phyloP scores from a whole-genome alignment of 805 yeast species.

The Sugiyamaella smithiae region DNA sequence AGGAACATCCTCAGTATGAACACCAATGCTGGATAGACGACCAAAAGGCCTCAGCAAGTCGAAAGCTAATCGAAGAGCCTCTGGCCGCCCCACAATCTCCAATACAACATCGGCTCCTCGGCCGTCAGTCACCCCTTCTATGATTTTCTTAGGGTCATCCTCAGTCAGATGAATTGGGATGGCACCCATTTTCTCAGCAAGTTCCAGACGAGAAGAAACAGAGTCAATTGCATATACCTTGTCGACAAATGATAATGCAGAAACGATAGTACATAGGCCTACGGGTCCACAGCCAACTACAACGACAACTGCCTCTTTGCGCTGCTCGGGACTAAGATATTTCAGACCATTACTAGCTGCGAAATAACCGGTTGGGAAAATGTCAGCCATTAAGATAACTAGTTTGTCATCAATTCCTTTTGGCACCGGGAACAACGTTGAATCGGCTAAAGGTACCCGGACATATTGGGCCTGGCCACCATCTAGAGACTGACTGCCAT shows the following conservation, averaged over 20 bases:
- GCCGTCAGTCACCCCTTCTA: conserved; percentile 40
- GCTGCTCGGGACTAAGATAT: conserved; percentile 36
- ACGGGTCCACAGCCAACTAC: conserved; percentile 64
- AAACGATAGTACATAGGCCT: conserved; percentile 50
- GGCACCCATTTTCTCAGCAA: conserved; percentile 50
- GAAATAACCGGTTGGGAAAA: conserved; percentile 61
- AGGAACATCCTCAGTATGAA: conserved; percentile 57
- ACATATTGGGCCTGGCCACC: conserved; percentile 66
- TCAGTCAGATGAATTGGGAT: conserved; percentile 43
- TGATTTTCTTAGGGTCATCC: conserved; percentile 39
- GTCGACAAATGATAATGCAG: conserved; percentile 45
- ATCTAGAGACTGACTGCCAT: conserved; percentile 54
- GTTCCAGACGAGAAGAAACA: conserved; percentile 45
- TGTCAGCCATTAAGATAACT: conserved; percentile 59
- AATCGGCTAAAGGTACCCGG: conserved; percentile 55
- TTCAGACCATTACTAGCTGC: conserved; percentile 53
- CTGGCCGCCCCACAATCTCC: conserved; percentile 52
- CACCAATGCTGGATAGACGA: conserved; percentile 55
- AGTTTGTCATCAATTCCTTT: conserved; percentile 41
- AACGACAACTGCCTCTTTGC: conserved; percentile 35
- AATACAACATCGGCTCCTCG: conserved; percentile 60
- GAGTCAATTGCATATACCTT: conserved; percentile 49
- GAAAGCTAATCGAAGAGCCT: conserved; percentile 51
- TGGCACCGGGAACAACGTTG: conserved; percentile 48
- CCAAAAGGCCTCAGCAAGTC: conserved; percentile 58